Conservation (phyloP, 768 basidiomycete species). For the Suillus lakei region DNA sequence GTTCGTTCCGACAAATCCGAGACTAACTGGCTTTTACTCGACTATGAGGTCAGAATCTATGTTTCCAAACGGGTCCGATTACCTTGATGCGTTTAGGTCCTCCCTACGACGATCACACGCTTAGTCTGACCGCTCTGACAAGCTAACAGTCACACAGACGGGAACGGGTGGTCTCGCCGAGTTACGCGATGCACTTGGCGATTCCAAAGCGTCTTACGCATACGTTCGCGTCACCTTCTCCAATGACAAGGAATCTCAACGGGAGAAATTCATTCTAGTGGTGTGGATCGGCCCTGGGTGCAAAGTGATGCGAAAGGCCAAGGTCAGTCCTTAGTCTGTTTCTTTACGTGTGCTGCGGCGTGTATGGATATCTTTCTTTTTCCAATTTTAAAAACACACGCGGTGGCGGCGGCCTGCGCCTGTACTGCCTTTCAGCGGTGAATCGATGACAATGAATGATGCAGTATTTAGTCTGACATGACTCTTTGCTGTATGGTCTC, state of each 20-base stretch:
- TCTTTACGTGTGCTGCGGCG: conserved; percentile 22
- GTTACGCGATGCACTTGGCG: conserved; percentile 71
- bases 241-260: conserved; percentile 83
- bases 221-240: conserved; percentile 85
- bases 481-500: conserved; percentile 23
- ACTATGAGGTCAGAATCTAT: conserved; percentile 70
- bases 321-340: conserved; percentile 52
- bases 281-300: conserved; percentile 82
- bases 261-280: conserved; percentile 90
- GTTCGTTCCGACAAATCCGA: conserved; percentile 86
- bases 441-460: conserved; percentile 14
- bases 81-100: conserved; percentile 22
- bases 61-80: conserved; percentile 6
- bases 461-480: conserved; percentile 25
- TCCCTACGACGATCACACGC: conserved; percentile 16
- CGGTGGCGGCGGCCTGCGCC: conserved; percentile 6
- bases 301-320: conserved; percentile 92
- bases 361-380: conserved; percentile 17
- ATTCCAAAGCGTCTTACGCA: conserved; percentile 79
- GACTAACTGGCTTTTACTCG: conserved; percentile 88
- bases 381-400: conserved; percentile 26
- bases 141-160: conserved; percentile 74
- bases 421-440: conserved; percentile 28
- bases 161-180: conserved; percentile 83
- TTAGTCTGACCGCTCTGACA: conserved; percentile 79